A percentile compares a stretch with the other conserved stretches of the same genome.
Evolutionary conservation across 2,329 filamentous ascomycete genomes (phyloP).

Genomic region (Microascus cirrosus): DNA sequence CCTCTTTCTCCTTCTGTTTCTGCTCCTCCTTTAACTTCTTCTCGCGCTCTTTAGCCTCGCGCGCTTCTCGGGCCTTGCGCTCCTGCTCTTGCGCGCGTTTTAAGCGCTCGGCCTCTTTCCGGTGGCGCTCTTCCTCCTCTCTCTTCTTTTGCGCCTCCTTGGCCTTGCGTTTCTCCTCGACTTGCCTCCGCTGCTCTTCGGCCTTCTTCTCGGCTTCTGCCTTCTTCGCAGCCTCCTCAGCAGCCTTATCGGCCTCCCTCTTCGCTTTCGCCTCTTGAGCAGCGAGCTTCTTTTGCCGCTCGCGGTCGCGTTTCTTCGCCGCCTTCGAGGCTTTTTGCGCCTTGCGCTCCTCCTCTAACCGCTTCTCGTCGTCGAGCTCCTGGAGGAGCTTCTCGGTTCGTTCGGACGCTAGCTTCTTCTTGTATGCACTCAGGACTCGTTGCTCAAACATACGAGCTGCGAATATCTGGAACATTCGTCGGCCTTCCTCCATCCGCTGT

Average conservation of each 20-base stretch:
- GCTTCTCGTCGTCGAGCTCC: constrained; percentile 78
- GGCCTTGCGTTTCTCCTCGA: constrained; percentile 85
- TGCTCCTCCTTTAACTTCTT: constrained; percentile 80
- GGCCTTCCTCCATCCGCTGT: constrained; percentile 96
- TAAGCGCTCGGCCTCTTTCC: constrained; percentile 77
- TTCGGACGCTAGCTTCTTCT: constrained; percentile 90
- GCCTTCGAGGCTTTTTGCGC: constrained; percentile 91
- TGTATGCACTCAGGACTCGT: constrained; percentile 89
- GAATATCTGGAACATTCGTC: constrained; percentile 99
- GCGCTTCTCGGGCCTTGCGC: constrained; percentile 52
- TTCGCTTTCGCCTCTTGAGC: constrained; percentile 85
- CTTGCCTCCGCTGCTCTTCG: constrained; percentile 70
- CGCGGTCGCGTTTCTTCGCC: constrained; percentile 91
- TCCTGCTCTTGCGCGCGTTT: constrained; percentile 77
- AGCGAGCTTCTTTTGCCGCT: constrained; percentile 75
- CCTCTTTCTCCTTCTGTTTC: constrained; percentile 68
- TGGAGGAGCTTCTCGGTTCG: constrained; percentile 84
- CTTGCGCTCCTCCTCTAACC: constrained; percentile 65
- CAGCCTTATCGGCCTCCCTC: constrained; percentile 79
- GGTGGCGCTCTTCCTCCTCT: constrained; percentile 75
- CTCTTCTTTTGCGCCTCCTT: constrained; percentile 83
- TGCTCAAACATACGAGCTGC: constrained; percentile 99
- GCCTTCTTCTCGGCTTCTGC: constrained; percentile 67
- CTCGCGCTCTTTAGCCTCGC: constrained; percentile 53
- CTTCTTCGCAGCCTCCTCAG: constrained; percentile 67